Evolutionary conservation across 768 basidiomycete genomes (phyloP).

Genomic region (Panellus pusillus): DNA sequence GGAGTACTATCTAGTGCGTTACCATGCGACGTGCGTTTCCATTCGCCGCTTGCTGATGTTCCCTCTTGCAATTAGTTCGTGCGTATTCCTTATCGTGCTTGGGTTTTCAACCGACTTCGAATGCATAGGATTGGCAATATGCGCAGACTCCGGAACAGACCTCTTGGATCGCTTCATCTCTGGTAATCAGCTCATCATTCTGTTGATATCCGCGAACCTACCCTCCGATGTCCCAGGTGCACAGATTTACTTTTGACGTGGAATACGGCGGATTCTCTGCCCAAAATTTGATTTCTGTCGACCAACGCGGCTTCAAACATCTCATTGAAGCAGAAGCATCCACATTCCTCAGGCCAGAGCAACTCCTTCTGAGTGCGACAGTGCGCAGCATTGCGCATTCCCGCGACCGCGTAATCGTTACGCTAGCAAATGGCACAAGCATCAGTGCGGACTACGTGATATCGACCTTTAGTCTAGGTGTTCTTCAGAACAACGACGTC

Average conservation of each 20-base stretch:
- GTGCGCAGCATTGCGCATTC: conserved; percentile 50
- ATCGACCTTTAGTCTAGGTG: conserved; percentile 70
- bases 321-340: conserved; percentile 58
- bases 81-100: neutral
- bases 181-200: conserved; percentile 38
- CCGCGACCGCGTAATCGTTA: conserved; percentile 45
- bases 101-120: neutral
- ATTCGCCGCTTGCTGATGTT: no score
- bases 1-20: conserved; percentile 56
- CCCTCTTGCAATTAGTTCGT: neutral
- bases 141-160: conserved; percentile 63
- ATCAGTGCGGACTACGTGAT: conserved; percentile 59
- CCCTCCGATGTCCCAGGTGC: conserved; percentile 41
- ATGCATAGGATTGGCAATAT: conserved; percentile 44
- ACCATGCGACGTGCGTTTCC: neutral
- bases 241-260: conserved; percentile 59
- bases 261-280: conserved; percentile 60
- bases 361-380: conserved; percentile 50
- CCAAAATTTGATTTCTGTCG: conserved; percentile 52
- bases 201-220: neutral
- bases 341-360: conserved; percentile 48
- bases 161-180: conserved; percentile 62
- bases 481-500: conserved; percentile 65
- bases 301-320: conserved; percentile 62
- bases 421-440: conserved; percentile 40